Evolutionary conservation across 2,329 filamentous ascomycete species (phyloP).

Genomic region (Amesomyces nigricolor): DNA sequence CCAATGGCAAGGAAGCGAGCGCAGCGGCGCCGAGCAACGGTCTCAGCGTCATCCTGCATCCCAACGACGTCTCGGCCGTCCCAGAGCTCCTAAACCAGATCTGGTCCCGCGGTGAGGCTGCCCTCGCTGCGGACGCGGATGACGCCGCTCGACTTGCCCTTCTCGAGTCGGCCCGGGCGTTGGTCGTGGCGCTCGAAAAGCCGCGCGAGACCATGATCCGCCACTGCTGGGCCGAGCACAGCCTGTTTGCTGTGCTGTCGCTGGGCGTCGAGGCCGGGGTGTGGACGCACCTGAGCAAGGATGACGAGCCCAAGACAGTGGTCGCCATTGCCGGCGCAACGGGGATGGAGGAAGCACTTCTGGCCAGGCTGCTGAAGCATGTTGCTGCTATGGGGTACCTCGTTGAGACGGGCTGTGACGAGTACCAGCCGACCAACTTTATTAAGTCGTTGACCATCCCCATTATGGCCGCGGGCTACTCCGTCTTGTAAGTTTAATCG

Average conservation of each 20-base stretch:
- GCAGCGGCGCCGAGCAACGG: background rate
- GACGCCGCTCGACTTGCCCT: conserved; percentile 29
- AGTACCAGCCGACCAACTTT: conserved; percentile 37
- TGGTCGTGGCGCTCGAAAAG: conserved; percentile 37
- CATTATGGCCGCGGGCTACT: conserved; percentile 33
- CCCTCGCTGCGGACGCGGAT: background rate
- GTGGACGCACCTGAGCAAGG: conserved; percentile 17
- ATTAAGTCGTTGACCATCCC: conserved; percentile 32
- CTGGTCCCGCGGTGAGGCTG: background rate
- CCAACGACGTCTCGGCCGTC: background rate
- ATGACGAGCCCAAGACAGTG: background rate
- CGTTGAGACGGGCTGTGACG: conserved; percentile 32
- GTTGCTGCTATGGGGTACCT: conserved; percentile 38
- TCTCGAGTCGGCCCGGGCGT: conserved; percentile 31
- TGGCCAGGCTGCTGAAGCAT: conserved; percentile 34
- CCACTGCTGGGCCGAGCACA: conserved; percentile 40
- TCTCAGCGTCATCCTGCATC: conserved; percentile 2
- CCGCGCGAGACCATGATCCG: conserved; percentile 45
- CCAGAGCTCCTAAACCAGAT: conserved; percentile 17
- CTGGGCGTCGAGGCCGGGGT: conserved; percentile 34
- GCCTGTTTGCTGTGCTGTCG: conserved; percentile 4
- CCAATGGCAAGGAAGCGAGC: background rate
- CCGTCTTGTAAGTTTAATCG: conserved; percentile 14
- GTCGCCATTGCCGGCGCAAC: background rate
- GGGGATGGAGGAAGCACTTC: background rate